Evolutionary conservation across 441 rosid genomes (phyloP).

Genomic region (Omphalea diandra): DNA sequence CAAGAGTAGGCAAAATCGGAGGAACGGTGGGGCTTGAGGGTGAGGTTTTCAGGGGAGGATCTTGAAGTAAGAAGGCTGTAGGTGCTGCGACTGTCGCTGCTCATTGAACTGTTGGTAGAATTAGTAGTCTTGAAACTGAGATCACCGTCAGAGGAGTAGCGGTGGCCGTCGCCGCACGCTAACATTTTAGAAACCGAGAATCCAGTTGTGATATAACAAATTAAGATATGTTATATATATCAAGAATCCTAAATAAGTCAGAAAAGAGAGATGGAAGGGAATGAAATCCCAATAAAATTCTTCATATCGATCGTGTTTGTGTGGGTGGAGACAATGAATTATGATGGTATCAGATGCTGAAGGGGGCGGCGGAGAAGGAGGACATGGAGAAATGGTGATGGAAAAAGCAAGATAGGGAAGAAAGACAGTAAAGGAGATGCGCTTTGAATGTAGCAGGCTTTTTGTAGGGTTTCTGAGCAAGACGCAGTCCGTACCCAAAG

Average conservation of each 20-base stretch:
- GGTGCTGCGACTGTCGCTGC: constrained; percentile 62
- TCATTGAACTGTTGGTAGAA: constrained; percentile 52
- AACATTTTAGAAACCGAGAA: constrained; percentile 33
- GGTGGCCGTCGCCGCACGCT: constrained; percentile 29
- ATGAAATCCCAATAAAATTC: constrained; percentile 25
- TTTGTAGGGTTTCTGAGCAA: constrained; percentile 33
- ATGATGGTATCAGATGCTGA: constrained; percentile 29
- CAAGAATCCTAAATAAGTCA: too few relatives aligned
- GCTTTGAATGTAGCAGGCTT: constrained; percentile 26
- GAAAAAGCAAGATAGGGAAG: constrained; percentile 10
- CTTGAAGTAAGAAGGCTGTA: constrained; percentile 47
- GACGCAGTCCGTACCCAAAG: constrained; percentile 34
- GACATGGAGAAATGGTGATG: background rate
- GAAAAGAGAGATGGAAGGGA: background rate
- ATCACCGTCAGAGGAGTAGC: constrained; percentile 58
- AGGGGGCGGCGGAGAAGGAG: background rate
- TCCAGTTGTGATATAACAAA: constrained; percentile 16
- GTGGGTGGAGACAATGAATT: constrained; percentile 18
- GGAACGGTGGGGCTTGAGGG: constrained; percentile 84
- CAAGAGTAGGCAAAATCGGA: constrained; percentile 82
- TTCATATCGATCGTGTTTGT: background rate
- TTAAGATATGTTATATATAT: too few relatives aligned
- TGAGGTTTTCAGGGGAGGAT: constrained; percentile 43
- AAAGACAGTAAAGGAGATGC: too few relatives aligned
- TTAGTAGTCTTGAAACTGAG: constrained; percentile 44